Conservation (phyloP, 139 green algal genomes). For the Chlorella ohadii region DNA sequence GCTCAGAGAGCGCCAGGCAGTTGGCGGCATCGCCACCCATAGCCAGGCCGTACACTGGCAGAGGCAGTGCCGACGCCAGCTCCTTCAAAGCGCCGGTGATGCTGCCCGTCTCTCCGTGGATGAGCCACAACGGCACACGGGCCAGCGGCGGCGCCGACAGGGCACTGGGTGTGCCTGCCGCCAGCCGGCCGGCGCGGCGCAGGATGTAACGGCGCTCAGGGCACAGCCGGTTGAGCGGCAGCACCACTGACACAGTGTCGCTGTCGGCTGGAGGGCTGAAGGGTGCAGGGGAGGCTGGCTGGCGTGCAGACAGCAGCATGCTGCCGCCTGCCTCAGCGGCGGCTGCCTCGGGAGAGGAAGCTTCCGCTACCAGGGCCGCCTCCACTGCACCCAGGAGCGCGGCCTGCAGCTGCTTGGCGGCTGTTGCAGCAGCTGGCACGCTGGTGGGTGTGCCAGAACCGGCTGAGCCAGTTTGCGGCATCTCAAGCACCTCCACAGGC, state of each 20-base stretch:
- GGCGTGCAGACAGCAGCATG: slow-evolving; percentile 12
- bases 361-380: slow-evolving; percentile 16
- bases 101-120: slow-evolving; percentile 69
- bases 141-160: slow-evolving; percentile 33
- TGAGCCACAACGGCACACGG: slow-evolving; percentile 72
- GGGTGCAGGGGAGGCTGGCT: not conserved
- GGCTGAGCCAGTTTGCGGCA: not conserved
- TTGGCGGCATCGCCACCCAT: slow-evolving; percentile 41
- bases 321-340: slow-evolving; percentile 10
- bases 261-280: slow-evolving; percentile 6
- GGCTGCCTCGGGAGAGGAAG: not conserved
- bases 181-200: not conserved
- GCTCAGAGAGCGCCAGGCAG: slow-evolving; percentile 29
- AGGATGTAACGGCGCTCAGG: slow-evolving; percentile 49
- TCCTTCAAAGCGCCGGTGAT: slow-evolving; percentile 40
- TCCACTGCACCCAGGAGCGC: slow-evolving; percentile 18
- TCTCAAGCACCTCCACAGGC: not conserved
- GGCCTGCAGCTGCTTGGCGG: slow-evolving; percentile 2
- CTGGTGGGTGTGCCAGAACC: not conserved
- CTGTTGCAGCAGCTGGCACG: not conserved
- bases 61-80: slow-evolving; percentile 36
- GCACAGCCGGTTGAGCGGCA: slow-evolving; percentile 50
- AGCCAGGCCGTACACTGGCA: slow-evolving; percentile 47
- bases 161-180: slow-evolving; percentile 22
- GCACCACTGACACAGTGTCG: slow-evolving; percentile 38